Percentiles rank a stretch among this genome's conserved stretches.
Evolutionary conservation across 2,329 filamentous ascomycete genomes (phyloP).

Genomic region (Stemphylium lycopersici): DNA sequence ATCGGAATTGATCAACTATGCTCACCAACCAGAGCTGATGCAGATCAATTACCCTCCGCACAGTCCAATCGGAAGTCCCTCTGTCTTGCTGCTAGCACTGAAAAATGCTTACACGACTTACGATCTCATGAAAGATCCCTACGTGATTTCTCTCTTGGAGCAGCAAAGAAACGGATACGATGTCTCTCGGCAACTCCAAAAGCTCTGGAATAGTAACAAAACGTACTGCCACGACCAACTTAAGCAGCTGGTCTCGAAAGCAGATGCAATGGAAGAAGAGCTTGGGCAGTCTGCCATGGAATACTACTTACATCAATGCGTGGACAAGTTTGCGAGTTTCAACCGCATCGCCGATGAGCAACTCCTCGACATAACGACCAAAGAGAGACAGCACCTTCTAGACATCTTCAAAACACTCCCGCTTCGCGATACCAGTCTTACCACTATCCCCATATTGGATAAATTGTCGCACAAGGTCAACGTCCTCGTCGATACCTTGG

Average conservation of each 20-base stretch:
- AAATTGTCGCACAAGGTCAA: constrained; percentile 46
- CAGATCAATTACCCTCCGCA: constrained; percentile 43
- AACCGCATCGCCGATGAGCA: constrained; percentile 25
- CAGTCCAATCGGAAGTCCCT: background rate
- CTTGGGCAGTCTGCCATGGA: constrained; percentile 48
- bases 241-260: constrained; percentile 40
- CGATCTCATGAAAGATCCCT: constrained; percentile 50
- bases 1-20: constrained; percentile 70
- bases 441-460: constrained; percentile 18
- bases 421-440: background rate
- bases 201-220: constrained; percentile 37
- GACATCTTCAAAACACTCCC: constrained; percentile 26
- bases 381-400: constrained; percentile 47
- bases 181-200: constrained; percentile 29
- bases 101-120: constrained; percentile 27
- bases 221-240: constrained; percentile 52
- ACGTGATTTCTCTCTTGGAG: constrained; percentile 42
- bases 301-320: constrained; percentile 49
- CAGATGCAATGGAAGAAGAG: constrained; percentile 43
- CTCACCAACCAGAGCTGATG: constrained; percentile 68
- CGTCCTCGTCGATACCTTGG: constrained; percentile 45
- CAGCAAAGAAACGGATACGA: constrained; percentile 31
- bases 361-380: constrained; percentile 37
- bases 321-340: constrained; percentile 33
- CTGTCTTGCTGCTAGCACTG: constrained; percentile 26